phyloP scores from a whole-genome alignment of 1,139 yeast species.

The Diutina sp. region DNA sequence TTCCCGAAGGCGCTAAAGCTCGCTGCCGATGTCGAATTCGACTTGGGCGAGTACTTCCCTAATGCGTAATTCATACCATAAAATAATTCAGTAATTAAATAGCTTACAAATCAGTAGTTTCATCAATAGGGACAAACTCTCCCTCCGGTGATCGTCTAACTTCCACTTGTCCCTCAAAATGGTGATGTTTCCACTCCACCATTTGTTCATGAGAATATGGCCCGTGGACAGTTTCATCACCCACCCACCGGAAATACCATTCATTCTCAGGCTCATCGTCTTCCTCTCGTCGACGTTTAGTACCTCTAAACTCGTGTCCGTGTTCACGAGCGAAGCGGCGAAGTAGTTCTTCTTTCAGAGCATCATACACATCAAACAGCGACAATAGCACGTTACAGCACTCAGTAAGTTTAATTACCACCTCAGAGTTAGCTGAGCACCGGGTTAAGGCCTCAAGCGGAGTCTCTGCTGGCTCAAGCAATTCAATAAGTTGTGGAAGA shows the following conservation, averaged over 20 bases:
- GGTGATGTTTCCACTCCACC: constrained; percentile 43
- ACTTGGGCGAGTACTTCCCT: constrained; percentile 35
- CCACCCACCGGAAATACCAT: constrained; percentile 58
- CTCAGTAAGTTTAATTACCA: constrained; percentile 34
- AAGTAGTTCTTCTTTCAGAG: constrained; percentile 46
- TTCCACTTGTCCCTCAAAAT: constrained; percentile 39
- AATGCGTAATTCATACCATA: constrained; percentile 7
- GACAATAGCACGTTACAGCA: constrained; percentile 33
- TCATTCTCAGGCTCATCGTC: constrained; percentile 16
- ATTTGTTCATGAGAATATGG: constrained; percentile 47
- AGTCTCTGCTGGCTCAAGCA: constrained; percentile 49
- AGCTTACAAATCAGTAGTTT: constrained; percentile 11
- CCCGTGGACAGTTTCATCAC: constrained; percentile 38
- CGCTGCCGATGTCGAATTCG: constrained; percentile 42
- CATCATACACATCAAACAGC: constrained; percentile 35
- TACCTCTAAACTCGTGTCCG: constrained; percentile 26
- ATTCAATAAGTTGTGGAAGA: constrained; percentile 17
- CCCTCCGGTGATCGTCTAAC: constrained; percentile 14
- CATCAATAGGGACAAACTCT: constrained; percentile 15
- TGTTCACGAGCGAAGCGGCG: constrained; percentile 37
- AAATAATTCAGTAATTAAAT: no score
- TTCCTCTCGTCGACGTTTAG: constrained; percentile 10
- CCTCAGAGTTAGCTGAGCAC: constrained; percentile 18
- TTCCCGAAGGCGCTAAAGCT: constrained; percentile 39
- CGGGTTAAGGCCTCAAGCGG: constrained; percentile 49